Base-by-base conservation (phyloP, 2,329 filamentous ascomycete genomes). In the Trichoderma brevicompactum region DNA sequence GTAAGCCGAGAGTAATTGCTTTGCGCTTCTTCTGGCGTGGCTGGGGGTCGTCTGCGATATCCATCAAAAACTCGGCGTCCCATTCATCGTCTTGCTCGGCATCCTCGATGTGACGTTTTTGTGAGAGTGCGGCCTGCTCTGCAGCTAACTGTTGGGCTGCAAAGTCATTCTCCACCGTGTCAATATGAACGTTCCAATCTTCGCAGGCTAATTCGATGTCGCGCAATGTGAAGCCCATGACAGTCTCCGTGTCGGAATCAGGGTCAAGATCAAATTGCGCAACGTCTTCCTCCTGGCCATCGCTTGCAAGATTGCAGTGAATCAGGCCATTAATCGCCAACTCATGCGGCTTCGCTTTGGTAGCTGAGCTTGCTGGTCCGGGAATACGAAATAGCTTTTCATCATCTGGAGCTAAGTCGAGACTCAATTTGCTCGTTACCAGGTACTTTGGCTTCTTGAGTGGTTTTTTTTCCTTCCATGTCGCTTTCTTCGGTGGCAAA, bases 181-280 rank as follows among this genome's bases (percentile, higher is more conserved):
- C 79, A 59, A 89, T 87, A 52, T 87, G 83, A 17, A 87, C 78
- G 64, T 91, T 88, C 91, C 92, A 98, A 74, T 97, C 92, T 66
- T 92, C 87, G 72, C 94, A 97, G 6, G 95, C 87, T 53, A 96
- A 86, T 65, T 92, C 87, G 64, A 99, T 87, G 72, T 98, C 94
- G 60, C 89, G 86, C 76, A 94, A 85, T 0, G 86, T 91, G 67
- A 92, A 87, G 2, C 92, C 92, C 38, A 89, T 91, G 17, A 95
- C 82, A 19, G 83, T 85, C 71, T 94, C 90, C 13, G 85, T 77
- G 54, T 87, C 84, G 0, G 82, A 83, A 2, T 83, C 82, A 28
- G 81, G 80, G 23, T 83, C 82, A 9, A 83, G 71, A 46, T 83
- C 81, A 58, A 82, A 81, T 61, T 79, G 78, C 8, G 76, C 73